Evolutionary conservation across 305 asterid species (phyloP).

Genomic region (Fraxinus floribunda): DNA sequence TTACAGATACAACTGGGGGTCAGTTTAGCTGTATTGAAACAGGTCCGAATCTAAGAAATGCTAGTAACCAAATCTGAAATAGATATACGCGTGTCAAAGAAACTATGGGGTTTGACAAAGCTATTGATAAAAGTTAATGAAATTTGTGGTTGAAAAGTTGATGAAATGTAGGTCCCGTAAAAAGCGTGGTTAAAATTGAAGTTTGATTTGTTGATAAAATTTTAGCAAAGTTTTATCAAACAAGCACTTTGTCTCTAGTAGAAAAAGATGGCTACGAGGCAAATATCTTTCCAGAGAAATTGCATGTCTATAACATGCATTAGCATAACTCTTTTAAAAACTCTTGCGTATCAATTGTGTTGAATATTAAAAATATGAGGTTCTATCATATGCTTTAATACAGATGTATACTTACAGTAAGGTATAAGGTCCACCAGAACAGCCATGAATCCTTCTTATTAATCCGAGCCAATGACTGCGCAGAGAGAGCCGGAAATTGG

Average conservation of each 20-base stretch:
- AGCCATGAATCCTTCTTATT: constrained; percentile 99
- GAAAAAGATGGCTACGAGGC: not conserved
- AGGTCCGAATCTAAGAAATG: not conserved
- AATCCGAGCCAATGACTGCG: constrained; percentile 89
- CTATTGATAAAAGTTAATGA: not conserved
- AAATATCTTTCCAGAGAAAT: not conserved
- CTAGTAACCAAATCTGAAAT: not conserved
- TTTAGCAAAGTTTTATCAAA: not conserved
- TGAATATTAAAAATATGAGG: not conserved
- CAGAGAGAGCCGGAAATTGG: constrained; percentile 10
- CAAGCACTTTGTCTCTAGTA: not conserved
- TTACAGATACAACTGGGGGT: not conserved
- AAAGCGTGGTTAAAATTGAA: not conserved
- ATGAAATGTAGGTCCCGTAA: not conserved
- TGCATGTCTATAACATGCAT: not conserved
- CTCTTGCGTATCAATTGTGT: not conserved
- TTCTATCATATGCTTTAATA: not conserved
- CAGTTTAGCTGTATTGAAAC: not conserved
- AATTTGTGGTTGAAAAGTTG: not conserved
- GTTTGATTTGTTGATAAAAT: not conserved
- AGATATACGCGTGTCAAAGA: not conserved
- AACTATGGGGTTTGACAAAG: not conserved
- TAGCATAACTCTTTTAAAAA: not conserved
- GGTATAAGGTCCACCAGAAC: constrained; percentile 96
- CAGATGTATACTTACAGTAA: constrained; percentile 57